Conservation (phyloP, 1,139 yeast genomes). For the Saccharomycopsis hybrid region DNA sequence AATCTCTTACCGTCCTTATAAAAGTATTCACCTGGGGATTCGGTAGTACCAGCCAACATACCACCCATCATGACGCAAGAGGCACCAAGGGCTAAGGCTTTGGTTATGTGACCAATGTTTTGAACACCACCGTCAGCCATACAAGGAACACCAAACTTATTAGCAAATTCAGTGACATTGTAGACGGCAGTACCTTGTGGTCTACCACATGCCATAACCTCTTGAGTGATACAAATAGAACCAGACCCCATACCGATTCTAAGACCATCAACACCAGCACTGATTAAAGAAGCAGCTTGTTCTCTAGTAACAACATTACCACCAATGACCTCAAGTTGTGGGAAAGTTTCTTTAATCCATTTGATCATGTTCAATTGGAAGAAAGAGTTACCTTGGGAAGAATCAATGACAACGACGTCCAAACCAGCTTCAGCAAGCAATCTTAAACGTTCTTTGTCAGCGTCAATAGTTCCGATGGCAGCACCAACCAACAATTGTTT, state of each 20-base stretch:
- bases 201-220: constrained; percentile 99
- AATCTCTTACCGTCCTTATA: constrained; percentile 97
- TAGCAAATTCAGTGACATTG: constrained; percentile 82
- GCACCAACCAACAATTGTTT: constrained; percentile 99
- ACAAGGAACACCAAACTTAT: constrained; percentile 88
- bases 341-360: constrained; percentile 79
- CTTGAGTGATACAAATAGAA: constrained; percentile 97
- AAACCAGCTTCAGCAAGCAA: constrained; percentile 93
- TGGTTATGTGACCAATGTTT: constrained; percentile 96
- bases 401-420: constrained; percentile 92
- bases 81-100: constrained; percentile 96
- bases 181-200: constrained; percentile 98
- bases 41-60: constrained; percentile 96
- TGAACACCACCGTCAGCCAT: constrained; percentile 99
- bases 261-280: constrained; percentile 96
- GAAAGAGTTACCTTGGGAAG: constrained; percentile 94
- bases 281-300: constrained; percentile 93
- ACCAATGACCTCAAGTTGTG: constrained; percentile 82
- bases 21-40: constrained; percentile 97
- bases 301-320: constrained; percentile 99
- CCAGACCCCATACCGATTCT: constrained; percentile 99
- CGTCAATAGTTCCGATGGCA: constrained; percentile 89
- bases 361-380: constrained; percentile 91
- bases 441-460: constrained; percentile 78
- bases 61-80: constrained; percentile 99